Evolutionary conservation across 2,329 filamentous ascomycete species (phyloP).

Genomic region (Beauveria scarabaeidicola): DNA sequence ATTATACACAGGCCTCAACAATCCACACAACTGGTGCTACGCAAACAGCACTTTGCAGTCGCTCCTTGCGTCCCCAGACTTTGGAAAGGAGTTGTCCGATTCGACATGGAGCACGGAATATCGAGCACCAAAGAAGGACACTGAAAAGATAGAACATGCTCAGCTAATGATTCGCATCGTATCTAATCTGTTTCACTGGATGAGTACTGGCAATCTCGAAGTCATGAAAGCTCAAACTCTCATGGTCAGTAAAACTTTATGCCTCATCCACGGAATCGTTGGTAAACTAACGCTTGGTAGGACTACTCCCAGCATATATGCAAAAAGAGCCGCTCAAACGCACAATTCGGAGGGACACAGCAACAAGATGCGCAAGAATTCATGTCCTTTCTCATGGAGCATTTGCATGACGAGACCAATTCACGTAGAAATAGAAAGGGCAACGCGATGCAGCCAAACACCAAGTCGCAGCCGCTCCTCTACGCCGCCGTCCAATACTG

Average conservation of each 20-base stretch:
- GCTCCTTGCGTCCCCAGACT: slow-evolving; percentile 61
- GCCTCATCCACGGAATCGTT: slow-evolving; percentile 11
- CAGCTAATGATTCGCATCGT: slow-evolving; percentile 54
- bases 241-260: slow-evolving; percentile 37
- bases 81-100: slow-evolving; percentile 57
- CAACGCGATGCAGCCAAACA: slow-evolving; percentile 23
- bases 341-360: slow-evolving; percentile 58
- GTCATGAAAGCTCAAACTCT: slow-evolving; percentile 47
- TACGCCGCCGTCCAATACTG: slow-evolving; percentile 67
- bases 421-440: slow-evolving; percentile 35
- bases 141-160: slow-evolving; percentile 42
- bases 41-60: slow-evolving; percentile 88
- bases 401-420: slow-evolving; percentile 82
- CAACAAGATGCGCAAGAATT: slow-evolving; percentile 95
- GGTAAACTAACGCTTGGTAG: slow-evolving; percentile 25
- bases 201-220: slow-evolving; percentile 41
- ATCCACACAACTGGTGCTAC: slow-evolving; percentile 79
- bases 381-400: slow-evolving; percentile 70
- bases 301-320: slow-evolving; percentile 44
- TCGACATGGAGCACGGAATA: slow-evolving; percentile 52
- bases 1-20: slow-evolving; percentile 57
- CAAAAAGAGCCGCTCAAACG: slow-evolving; percentile 19
- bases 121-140: slow-evolving; percentile 58
- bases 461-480: slow-evolving; percentile 25
- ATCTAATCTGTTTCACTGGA: slow-evolving; percentile 50